Base-by-base conservation (phyloP, 106 monocot species). In the Posidonia australis region DNA sequence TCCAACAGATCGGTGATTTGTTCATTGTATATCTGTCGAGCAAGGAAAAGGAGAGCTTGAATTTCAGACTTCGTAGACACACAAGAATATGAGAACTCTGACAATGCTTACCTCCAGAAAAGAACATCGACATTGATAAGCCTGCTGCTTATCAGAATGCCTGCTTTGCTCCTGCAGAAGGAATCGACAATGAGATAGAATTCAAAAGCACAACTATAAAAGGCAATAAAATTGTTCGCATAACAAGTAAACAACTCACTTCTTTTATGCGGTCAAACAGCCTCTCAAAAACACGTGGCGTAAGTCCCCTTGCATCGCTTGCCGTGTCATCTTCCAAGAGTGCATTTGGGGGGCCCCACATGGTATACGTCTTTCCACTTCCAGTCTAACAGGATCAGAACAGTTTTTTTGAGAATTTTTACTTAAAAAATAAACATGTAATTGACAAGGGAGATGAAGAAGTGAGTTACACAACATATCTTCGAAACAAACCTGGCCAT, bases 1-100 rank as follows among this genome's bases (percentile, higher is more conserved):
- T 87, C 86, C 68, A 96, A 80, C 69, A 96, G 74, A 71, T 96
- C 96, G 32, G 86, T 96, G 26, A 96, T 96, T 81, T 96, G 96
- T 65, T 96, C 96, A 72, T 96, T 96, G 63, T 90, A 96, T 53
- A 96, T 96, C 96, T 96, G 72, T 55, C 23, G 12, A 25, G n/a
- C n/a, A n/a, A n/a, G n/a, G n/a, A n/a, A n/a, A n/a, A n/a, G n/a
- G n/a, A n/a, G n/a, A n/a, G n/a, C n/a, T n/a, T n/a, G n/a, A n/a
- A n/a, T n/a, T n/a, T n/a, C n/a, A n/a, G n/a, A n/a, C n/a, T n/a
- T n/a, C n/a, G n/a, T n/a, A n/a, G n/a, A n/a, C n/a, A n/a, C n/a
- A n/a, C n/a, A n/a, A n/a, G n/a, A n/a, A n/a, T n/a, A n/a, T n/a
- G n/a, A n/a, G n/a, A n/a, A n/a, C n/a, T n/a, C n/a, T n/a, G n/a